Base-by-base conservation (phyloP, 2,329 filamentous ascomycete species). In the Graphilbum fragrans region DNA sequence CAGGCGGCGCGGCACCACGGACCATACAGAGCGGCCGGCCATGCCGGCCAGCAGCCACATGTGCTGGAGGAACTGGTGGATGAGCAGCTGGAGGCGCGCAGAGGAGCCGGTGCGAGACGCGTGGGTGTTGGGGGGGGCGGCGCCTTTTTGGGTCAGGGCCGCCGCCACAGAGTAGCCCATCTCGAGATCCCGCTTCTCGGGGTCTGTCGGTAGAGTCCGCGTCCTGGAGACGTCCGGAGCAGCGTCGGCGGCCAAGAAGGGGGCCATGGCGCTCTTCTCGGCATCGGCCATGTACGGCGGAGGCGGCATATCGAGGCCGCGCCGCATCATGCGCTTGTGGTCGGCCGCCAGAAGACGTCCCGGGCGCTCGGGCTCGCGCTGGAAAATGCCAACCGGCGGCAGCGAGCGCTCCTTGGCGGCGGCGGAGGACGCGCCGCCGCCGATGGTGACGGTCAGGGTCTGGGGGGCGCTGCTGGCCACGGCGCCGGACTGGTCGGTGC, bases 401-500 rank as follows among this genome's bases (percentile, higher is more conserved):
- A 22, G 6, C 8, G 36, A 25, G 16, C 36, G 36, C 5, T 21
- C 5, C n/a, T 3, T 19, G 20, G 12, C 19, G 16, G 40, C 19
- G n/a, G 37, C 38, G 41, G 20, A 27, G 37, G 35, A 33, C 29
- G 7, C 22, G 22, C 41, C 40, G 22, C 49, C 49, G 19, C 49
- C 49, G 33, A 51, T 47, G 41, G 38, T 46, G 29, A 51, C 39
- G 35, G 43, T 47, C 23, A 50, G 33, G 44, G 73, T 51, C 53
- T 62, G 57, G 1, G 78, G 77, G 40, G 64, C 65, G 3, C 63
- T 58, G 52, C 78, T 76, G 45, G 66, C 72, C 18, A 83, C 66
- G 44, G 70, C 73, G 1, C 80, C 80, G 18, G 74, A 74, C 58
- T 80, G 76, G 54, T 82, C 76, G 4, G 56, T 52, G 2, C 68